Evolutionary conservation across 495 filamentous ascomycete species (phyloP).

Genomic region (Penicilliopsis zonata): DNA sequence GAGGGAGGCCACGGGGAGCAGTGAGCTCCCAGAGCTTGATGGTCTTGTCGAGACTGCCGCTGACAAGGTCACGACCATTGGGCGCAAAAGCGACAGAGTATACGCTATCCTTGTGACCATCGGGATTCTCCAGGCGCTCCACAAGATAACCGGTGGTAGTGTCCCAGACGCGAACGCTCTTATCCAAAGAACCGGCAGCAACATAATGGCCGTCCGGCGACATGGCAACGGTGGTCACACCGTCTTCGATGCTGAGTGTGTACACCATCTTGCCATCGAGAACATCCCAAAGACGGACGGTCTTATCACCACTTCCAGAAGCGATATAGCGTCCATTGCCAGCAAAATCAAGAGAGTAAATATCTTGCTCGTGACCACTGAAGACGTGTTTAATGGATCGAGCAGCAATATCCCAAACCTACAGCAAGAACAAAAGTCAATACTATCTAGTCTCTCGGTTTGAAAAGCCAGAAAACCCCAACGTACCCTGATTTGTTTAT

Average conservation of each 20-base stretch:
- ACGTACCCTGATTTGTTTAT: conserved; percentile 81
- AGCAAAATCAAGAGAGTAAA: conserved; percentile 87
- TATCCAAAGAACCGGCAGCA: conserved; percentile 78
- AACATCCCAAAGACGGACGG: conserved; percentile 83
- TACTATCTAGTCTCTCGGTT: conserved; percentile 3
- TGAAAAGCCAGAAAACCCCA: conserved; percentile 1
- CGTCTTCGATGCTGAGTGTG: conserved; percentile 76
- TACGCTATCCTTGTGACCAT: conserved; percentile 87
- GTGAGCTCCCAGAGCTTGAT: conserved; percentile 92
- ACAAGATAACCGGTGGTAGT: conserved; percentile 67
- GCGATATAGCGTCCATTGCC: conserved; percentile 80
- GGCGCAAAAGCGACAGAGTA: conserved; percentile 87
- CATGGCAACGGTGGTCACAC: conserved; percentile 84
- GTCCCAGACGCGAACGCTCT: conserved; percentile 87
- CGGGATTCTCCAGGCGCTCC: conserved; percentile 72
- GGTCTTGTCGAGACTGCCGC: conserved; percentile 83
- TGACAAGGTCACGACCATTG: conserved; percentile 76
- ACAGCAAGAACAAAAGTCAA: conserved; percentile 2
- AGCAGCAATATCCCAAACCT: conserved; percentile 81
- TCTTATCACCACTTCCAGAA: conserved; percentile 78
- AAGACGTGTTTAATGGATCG: conserved; percentile 73
- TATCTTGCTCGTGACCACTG: conserved; percentile 80
- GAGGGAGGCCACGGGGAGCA: conserved; percentile 50
- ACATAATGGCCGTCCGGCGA: conserved; percentile 81
- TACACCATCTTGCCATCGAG: conserved; percentile 60